phyloP scores from a whole-genome alignment of 345 rosid genomes.

The Syzygium grande region DNA sequence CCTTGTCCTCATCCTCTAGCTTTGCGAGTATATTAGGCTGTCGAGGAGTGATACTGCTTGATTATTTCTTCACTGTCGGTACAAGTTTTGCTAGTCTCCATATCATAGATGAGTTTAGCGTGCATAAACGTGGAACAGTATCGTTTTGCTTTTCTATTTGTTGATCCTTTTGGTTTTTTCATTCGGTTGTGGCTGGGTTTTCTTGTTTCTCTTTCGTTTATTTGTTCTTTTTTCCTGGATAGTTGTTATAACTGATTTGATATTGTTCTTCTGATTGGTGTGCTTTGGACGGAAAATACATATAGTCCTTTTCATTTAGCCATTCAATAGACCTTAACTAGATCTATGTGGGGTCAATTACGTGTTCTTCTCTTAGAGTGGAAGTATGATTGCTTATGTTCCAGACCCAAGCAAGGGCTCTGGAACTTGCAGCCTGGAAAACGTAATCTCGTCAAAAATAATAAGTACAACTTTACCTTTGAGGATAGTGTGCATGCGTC shows the following conservation, averaged over 20 bases:
- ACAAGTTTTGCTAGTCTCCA: background rate
- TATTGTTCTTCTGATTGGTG: background rate
- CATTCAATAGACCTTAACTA: background rate
- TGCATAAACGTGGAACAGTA: background rate
- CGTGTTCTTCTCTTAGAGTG: background rate
- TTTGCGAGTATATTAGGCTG: background rate
- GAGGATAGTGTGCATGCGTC: background rate
- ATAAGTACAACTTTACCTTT: background rate
- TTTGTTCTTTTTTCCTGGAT: background rate
- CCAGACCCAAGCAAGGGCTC: background rate
- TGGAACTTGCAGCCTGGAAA: background rate
- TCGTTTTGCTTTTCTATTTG: background rate
- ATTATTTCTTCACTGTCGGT: background rate
- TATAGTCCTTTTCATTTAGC: background rate
- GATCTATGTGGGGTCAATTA: background rate
- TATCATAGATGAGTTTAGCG: background rate
- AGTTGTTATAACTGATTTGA: background rate
- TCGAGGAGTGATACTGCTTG: background rate
- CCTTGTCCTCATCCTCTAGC: constrained; percentile 34
- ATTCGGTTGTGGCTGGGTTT: background rate
- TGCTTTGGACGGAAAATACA: background rate
- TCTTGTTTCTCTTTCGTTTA: background rate
- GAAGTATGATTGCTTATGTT: background rate
- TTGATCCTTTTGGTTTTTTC: background rate
- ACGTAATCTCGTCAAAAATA: background rate